Percentiles rank a stretch among this genome's conserved stretches.
Conservation (phyloP, 2,329 filamentous ascomycete species). For the Lasiodiplodia gonubiensis region DNA sequence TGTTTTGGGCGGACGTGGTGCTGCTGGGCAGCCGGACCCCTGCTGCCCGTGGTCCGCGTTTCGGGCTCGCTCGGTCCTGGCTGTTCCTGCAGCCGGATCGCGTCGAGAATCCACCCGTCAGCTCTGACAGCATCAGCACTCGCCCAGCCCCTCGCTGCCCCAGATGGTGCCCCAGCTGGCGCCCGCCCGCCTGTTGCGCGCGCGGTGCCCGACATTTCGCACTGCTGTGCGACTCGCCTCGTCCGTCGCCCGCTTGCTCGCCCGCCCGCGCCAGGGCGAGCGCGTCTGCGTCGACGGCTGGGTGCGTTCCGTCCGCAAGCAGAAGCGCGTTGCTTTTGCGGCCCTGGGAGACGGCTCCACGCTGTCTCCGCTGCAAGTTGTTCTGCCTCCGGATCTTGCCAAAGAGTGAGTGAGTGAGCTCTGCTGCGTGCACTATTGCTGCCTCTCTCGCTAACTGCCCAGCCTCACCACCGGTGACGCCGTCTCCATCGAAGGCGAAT, state of each 20-base stretch:
- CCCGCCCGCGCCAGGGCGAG: constrained; percentile 31
- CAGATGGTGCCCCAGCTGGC: constrained; percentile 28
- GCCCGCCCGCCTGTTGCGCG: constrained; percentile 32
- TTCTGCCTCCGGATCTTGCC: constrained; percentile 74
- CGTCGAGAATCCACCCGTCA: neutral
- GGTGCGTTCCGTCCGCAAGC: constrained; percentile 82
- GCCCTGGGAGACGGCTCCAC: constrained; percentile 88
- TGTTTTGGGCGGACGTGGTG: constrained; percentile 12
- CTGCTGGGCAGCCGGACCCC: constrained; percentile 10
- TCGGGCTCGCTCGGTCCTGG: constrained; percentile 9
- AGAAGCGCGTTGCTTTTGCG: constrained; percentile 84
- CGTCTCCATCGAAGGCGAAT: constrained; percentile 76
- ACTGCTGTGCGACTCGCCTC: constrained; percentile 32
- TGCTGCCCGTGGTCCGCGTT: constrained; percentile 1
- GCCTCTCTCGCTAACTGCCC: constrained; percentile 27
- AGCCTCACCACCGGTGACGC: constrained; percentile 84
- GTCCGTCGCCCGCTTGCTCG: constrained; percentile 51
- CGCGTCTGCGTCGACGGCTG: constrained; percentile 69
- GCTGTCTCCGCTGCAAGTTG: constrained; percentile 76
- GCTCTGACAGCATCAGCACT: constrained; percentile 1
- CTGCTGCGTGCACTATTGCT: neutral
- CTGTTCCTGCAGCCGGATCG: neutral
- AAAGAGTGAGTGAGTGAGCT: constrained; percentile 65
- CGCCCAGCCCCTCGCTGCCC: constrained; percentile 12
- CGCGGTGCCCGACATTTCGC: constrained; percentile 33